A percentile compares a stretch with the other conserved stretches of the same genome.
phyloP scores from a whole-genome alignment of 768 basidiomycete species.

The Lyophyllum atratum region DNA sequence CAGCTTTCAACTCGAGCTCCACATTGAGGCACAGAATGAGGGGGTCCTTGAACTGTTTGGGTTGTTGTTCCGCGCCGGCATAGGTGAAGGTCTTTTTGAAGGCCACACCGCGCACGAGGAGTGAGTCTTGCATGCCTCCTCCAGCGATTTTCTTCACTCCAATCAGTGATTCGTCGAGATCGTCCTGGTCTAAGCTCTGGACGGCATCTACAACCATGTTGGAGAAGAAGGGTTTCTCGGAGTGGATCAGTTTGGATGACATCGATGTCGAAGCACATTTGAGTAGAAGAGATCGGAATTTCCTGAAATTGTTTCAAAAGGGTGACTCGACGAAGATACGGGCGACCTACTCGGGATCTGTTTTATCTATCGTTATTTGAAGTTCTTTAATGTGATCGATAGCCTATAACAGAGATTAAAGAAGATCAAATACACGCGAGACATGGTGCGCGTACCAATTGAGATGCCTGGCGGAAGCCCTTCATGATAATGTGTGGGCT shows the following conservation, averaged over 20 bases:
- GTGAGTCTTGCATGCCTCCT: slow-evolving; percentile 96
- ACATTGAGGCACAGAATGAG: slow-evolving; percentile 95
- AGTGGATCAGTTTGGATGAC: slow-evolving; percentile 99
- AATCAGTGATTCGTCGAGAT: slow-evolving; percentile 94
- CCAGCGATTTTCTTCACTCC: slow-evolving; percentile 98
- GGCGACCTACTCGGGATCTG: slow-evolving; percentile 77
- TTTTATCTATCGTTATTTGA: slow-evolving; percentile 88
- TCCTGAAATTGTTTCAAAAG: slow-evolving; percentile 45
- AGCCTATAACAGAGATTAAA: slow-evolving; percentile 50
- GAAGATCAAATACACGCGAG: slow-evolving; percentile 3
- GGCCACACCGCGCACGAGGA: slow-evolving; percentile 86
- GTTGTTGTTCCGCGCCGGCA: slow-evolving; percentile 98
- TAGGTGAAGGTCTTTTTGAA: slow-evolving; percentile 99
- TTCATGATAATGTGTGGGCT: slow-evolving; percentile 98
- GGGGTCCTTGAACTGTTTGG: slow-evolving; percentile 87
- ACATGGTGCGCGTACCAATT: slow-evolving; percentile 60
- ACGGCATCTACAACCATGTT: slow-evolving; percentile 99
- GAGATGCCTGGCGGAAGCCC: slow-evolving; percentile 85
- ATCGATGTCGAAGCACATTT: slow-evolving; percentile 99
- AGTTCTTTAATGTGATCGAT: slow-evolving; percentile 85
- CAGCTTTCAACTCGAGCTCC: slow-evolving; percentile 97
- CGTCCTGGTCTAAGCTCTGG: slow-evolving; percentile 86
- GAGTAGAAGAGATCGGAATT: slow-evolving; percentile 90
- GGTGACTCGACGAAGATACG: slow-evolving; percentile 9
- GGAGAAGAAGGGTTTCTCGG: slow-evolving; percentile 98